phyloP scores from a whole-genome alignment of 257 asterid genomes.

The Nicotiana otophora region DNA sequence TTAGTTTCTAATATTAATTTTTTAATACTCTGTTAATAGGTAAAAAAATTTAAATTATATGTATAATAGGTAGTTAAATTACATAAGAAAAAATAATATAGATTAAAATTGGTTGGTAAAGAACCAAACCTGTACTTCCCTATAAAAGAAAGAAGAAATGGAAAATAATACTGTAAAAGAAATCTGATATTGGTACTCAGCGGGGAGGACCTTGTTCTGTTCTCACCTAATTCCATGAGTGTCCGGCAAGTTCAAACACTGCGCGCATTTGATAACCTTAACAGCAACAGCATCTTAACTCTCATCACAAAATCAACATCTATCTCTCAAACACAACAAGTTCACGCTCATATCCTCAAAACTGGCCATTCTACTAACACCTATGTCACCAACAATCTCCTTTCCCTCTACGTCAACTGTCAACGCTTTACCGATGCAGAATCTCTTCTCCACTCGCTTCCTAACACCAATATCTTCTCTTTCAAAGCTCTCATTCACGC shows the following conservation, averaged over 20 bases:
- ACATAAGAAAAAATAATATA: too few species aligned
- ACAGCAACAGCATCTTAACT: neutral
- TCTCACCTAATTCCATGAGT: neutral
- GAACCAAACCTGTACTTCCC: too few species aligned
- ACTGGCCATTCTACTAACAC: conserved; percentile 39
- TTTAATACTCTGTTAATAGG: too few species aligned
- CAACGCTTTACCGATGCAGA: conserved; percentile 40
- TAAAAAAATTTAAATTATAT: too few species aligned
- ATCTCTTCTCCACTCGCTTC: conserved; percentile 29
- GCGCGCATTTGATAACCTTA: neutral
- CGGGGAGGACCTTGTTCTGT: too few species aligned
- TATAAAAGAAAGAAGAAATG: too few species aligned
- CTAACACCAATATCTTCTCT: conserved; percentile 38
- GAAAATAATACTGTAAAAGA: too few species aligned
- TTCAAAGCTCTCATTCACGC: conserved; percentile 56
- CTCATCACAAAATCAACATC: conserved; percentile 31
- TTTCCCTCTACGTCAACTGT: conserved; percentile 52
- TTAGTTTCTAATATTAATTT: too few species aligned
- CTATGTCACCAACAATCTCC: conserved; percentile 39
- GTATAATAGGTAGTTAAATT: too few species aligned
- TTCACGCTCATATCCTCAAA: conserved; percentile 57
- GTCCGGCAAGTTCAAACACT: neutral
- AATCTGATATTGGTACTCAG: too few species aligned
- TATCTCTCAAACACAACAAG: conserved; percentile 43
- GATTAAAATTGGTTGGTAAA: too few species aligned